Evolutionary conservation across 805 yeast genomes (phyloP).

Genomic region (Cyberlindnera suaveolens): DNA sequence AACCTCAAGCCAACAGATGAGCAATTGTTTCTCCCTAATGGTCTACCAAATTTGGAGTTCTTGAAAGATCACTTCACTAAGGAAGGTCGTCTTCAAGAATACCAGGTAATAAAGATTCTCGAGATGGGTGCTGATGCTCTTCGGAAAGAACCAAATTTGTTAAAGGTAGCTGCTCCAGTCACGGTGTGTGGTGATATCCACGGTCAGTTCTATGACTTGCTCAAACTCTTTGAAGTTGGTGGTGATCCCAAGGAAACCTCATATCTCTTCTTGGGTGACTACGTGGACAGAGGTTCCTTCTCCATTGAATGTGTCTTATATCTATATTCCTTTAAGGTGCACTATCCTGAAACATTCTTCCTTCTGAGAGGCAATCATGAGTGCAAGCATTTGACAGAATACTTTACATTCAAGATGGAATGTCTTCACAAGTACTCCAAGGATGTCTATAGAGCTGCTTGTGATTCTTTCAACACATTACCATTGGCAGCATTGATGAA

Average conservation of each 20-base stretch:
- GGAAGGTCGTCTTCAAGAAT: constrained; percentile 74
- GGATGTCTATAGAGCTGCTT: constrained; percentile 62
- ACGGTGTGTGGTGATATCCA: constrained; percentile 98
- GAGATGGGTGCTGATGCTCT: constrained; percentile 58
- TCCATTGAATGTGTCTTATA: constrained; percentile 78
- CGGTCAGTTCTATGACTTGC: constrained; percentile 87
- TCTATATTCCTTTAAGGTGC: constrained; percentile 72
- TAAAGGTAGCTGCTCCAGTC: constrained; percentile 84
- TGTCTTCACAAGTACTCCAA: constrained; percentile 77
- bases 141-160: constrained; percentile 67
- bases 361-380: constrained; percentile 93
- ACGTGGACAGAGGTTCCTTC: constrained; percentile 91
- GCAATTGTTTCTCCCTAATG: constrained; percentile 54
- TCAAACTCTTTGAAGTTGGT: constrained; percentile 89
- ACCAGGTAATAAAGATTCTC: constrained; percentile 66
- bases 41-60: constrained; percentile 68
- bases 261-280: constrained; percentile 86
- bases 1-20: constrained; percentile 56
- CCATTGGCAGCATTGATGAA: constrained; percentile 94
- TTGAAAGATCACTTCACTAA: constrained; percentile 65
- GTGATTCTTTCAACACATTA: constrained; percentile 74
- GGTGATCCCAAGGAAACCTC: constrained; percentile 78
- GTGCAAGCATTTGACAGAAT: constrained; percentile 86
- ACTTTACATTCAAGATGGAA: constrained; percentile 88
- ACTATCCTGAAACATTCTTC: constrained; percentile 67